Evolutionary conservation across 2,329 filamentous ascomycete genomes (phyloP), one percentile per base, ranked within the genome.

Genomic region (Seiridium cupressi): DNA sequence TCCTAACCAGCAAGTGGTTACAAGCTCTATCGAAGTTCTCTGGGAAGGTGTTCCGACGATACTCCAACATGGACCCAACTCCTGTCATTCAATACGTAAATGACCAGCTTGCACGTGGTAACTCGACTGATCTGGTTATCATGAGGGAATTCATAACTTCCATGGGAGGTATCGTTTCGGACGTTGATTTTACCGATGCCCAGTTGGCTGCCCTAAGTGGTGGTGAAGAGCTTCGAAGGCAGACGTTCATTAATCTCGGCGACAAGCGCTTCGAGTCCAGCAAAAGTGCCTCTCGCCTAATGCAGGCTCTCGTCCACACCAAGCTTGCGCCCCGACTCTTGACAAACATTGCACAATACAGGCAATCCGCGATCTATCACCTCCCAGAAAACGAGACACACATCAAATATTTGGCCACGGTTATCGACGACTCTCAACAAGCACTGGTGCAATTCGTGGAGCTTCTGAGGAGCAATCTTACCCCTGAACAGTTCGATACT

Each of bases 141-240:
- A 79, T 99, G 47, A 91, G 95, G 70, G 92, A 98, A 70, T 84
- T 99, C 62, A 90, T 98, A 56, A 87, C 88, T 42, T 91, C 91
- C 2, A 98, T 99, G 95, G 92, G 92, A 18, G 96, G 96, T 51
- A 93, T 99, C 61, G 89, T 94, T 10, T 88, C 93, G 3, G 89
- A 94, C 62, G 85, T 89, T 57, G 92, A 93, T 69, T 94, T 97
- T 69, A 97, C 92, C 36, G 94, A 99, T 66, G 80, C 88, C 18
- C 93, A 97, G 74, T 84, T 97, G 35, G 81, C 91, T 63, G 93
- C 92, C 11, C 93, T 99, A 86, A 92, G 91, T 46, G 94, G 93
- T 62, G 93, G 94, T 11, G 87, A 92, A 56, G 79, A 89, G 34
- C 80, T 99, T 9, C 89, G 91, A 64, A 86, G 88, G 8, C 90